Conservation (phyloP, 805 yeast genomes). For the Nakazawaea ishiwadae region DNA sequence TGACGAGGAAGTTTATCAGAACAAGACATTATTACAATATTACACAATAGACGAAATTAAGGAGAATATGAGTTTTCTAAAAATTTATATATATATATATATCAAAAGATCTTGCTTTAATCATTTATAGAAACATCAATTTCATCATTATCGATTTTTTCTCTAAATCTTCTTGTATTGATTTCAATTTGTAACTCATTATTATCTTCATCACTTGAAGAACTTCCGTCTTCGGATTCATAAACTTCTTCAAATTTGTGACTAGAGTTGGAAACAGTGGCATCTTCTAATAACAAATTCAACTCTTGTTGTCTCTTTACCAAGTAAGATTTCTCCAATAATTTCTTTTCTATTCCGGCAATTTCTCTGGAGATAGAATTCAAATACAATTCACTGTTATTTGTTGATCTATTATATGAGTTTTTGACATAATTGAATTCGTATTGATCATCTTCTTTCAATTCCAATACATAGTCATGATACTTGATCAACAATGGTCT, state of each 20-base stretch:
- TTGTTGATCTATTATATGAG: slow-evolving; percentile 14
- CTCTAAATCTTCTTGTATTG: slow-evolving; percentile 20
- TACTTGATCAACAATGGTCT: slow-evolving; percentile 80
- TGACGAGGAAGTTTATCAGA: not conserved
- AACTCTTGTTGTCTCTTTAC: slow-evolving; percentile 56
- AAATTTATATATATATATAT: slow-evolving; percentile 5
- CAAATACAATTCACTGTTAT: slow-evolving; percentile 35
- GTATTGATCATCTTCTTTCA: slow-evolving; percentile 57
- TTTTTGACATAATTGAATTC: slow-evolving; percentile 24
- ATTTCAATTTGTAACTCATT: slow-evolving; percentile 21
- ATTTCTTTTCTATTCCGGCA: slow-evolving; percentile 53
- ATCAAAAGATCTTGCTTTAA: not conserved
- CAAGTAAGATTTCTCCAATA: slow-evolving; percentile 55
- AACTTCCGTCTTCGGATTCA: not conserved
- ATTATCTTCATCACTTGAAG: slow-evolving; percentile 38
- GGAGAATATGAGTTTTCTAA: not conserved
- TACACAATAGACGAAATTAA: slow-evolving; percentile 5
- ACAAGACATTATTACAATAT: not conserved
- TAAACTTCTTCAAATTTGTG: slow-evolving; percentile 17
- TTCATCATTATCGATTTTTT: slow-evolving; percentile 14
- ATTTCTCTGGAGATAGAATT: slow-evolving; percentile 74
- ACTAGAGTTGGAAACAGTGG: slow-evolving; percentile 18
- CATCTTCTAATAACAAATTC: slow-evolving; percentile 43
- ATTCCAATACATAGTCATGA: slow-evolving; percentile 71
- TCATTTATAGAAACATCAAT: slow-evolving; percentile 11